These are phyloP conservation scores for Aspergillus avenaceus DNA, from an alignment of 495 filamentous ascomycete genomes.

Conservation along the genomic window DNA sequence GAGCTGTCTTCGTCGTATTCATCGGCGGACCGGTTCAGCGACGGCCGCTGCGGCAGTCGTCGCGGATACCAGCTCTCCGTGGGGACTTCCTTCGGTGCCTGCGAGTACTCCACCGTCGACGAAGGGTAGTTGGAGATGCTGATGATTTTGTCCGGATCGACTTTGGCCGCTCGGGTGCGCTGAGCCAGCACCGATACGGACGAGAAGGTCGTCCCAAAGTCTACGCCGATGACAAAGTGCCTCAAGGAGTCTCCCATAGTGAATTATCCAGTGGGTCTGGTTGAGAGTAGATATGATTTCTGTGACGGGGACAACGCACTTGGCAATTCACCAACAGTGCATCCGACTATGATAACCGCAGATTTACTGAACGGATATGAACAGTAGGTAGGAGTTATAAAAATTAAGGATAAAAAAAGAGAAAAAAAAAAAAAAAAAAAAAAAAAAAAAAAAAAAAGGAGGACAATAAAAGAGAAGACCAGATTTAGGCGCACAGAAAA, in stretches of 20 bases:
- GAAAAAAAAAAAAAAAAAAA: not conserved
- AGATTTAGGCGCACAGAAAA: no score
- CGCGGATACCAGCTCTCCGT: conserved; percentile 1
- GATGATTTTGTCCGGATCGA: not conserved
- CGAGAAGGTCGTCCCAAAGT: conserved; percentile 3
- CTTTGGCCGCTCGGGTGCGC: not conserved
- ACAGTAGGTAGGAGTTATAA: not conserved
- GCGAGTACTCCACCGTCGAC: not conserved
- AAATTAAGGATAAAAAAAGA: not conserved
- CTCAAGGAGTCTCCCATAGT: not conserved
- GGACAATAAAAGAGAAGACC: no score
- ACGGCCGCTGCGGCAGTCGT: not conserved
- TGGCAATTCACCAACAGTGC: no score
- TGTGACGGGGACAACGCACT: no score
- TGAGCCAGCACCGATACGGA: not conserved
- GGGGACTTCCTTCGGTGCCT: not conserved
- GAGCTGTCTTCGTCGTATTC: not conserved
- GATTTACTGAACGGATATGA: no score
- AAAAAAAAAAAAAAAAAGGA: not conserved
- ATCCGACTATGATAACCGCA: no score
- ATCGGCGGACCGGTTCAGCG: not conserved
- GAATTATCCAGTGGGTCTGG: no score
- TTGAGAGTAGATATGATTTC: no score
- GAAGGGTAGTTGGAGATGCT: not conserved
- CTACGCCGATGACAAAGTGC: conserved; percentile 1